A percentile compares a stretch with the other conserved stretches of the same genome.
These are phyloP conservation scores for Hanseniaspora clermontiae DNA, from an alignment of 805 yeast genomes.

Conservation along the genomic window DNA sequence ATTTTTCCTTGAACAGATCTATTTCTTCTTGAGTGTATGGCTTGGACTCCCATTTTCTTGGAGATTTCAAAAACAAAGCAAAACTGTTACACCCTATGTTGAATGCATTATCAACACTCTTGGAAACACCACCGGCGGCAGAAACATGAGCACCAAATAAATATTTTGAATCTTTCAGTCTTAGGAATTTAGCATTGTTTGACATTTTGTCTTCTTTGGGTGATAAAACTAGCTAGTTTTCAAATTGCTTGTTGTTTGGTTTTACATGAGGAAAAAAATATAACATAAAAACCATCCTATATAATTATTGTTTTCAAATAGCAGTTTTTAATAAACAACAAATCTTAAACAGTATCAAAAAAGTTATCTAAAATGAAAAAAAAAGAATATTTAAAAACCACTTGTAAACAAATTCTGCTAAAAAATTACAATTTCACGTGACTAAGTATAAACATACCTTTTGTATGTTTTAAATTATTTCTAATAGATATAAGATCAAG, in stretches of 20 bases:
- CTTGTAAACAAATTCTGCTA: not conserved
- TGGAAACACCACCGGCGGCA: conserved; percentile 66
- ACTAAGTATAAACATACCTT: not conserved
- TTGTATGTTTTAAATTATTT: too few relatives aligned
- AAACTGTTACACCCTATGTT: conserved; percentile 56
- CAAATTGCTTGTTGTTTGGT: too few relatives aligned
- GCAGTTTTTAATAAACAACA: not conserved
- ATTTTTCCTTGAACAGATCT: conserved; percentile 47
- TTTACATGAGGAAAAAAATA: too few relatives aligned
- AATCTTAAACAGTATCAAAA: not conserved
- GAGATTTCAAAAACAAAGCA: conserved; percentile 82
- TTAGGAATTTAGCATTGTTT: not conserved
- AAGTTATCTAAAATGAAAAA: not conserved
- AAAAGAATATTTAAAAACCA: not conserved
- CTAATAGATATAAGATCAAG: too few relatives aligned
- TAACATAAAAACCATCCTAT: too few relatives aligned
- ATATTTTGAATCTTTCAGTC: conserved; percentile 26
- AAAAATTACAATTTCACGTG: not conserved
- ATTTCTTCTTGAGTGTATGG: conserved; percentile 57
- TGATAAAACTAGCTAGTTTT: not conserved
- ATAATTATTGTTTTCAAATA: not conserved
- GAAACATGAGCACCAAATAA: conserved; percentile 87
- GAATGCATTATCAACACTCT: conserved; percentile 48
- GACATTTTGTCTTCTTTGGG: not conserved
- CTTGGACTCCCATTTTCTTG: conserved; percentile 84